Evolutionary conservation across 1,139 yeast genomes (phyloP), one percentile per base, ranked within the genome.

Genomic region (Candida frijolesensis): DNA sequence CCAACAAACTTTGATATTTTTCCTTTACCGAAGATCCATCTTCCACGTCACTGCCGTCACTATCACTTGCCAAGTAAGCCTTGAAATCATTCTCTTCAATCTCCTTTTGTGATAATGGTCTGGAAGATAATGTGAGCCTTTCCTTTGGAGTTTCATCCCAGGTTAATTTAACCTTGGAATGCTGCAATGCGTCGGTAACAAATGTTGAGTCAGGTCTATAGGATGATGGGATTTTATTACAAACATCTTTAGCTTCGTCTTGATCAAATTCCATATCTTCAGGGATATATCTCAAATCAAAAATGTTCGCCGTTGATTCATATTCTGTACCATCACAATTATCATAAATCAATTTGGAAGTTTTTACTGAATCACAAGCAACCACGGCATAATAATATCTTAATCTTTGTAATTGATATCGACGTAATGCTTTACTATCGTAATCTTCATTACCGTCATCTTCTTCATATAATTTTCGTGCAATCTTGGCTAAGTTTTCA

Each of bases 81-180:
- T 90, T 85, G 72, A 92, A 87, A 66, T 95, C 99, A 95, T 92
- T 90, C 47, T 92, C 97, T 58, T 94, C 98, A 47, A 92, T 79
- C 64, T 95, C 99, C 65, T 87, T 85, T 63, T 89, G 96, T 45
- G 91, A 84, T 63, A 95, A 92, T 14, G 92, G 91, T 59, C 86
- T 83, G 15, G 88, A 80, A 0, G 97, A 83, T 49, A 92, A 68
- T 51, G 88, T 84, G n/a, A 84, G 68, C 65, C 99, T 82, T 62
- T 91, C 97, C 53, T 84, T 86, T 3, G 99, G 99, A 0, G 98
- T 95, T 69, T 94, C 98, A 68, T 95, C 99, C 98, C 98, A 92
- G 0, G 97, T 91, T 56, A 92, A 77, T 64, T 89, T 89, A 45
- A 92, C 97, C 62, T 90, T 91, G 12, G 97, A 90, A 65, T 90